Conservation (phyloP, 2,329 filamentous ascomycete species). For the Colletotrichum coccodes region DNA sequence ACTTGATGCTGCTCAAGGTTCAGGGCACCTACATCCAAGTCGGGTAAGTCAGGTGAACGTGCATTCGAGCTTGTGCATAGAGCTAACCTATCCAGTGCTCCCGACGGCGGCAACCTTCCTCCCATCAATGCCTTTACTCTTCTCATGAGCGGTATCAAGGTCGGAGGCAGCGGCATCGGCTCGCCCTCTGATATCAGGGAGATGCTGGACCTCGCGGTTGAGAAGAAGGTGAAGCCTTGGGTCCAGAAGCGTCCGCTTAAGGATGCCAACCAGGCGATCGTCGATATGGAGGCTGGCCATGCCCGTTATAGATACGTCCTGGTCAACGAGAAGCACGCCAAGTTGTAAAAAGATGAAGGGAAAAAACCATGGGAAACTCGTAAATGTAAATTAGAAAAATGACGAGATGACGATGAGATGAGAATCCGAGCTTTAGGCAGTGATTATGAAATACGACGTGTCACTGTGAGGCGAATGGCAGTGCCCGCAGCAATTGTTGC, state of each 20-base stretch:
- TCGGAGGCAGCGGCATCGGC: conserved; percentile 56
- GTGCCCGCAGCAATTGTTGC: no score
- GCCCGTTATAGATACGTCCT: conserved; percentile 55
- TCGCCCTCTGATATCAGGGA: conserved; percentile 58
- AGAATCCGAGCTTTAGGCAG: no score
- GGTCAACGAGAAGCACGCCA: conserved; percentile 45
- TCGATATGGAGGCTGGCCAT: conserved; percentile 64
- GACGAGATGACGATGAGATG: conserved; percentile 13
- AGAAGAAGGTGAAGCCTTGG: conserved; percentile 64
- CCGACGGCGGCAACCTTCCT: conserved; percentile 55
- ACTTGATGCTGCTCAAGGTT: conserved; percentile 60
- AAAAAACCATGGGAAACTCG: background rate
- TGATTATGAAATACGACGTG: no score
- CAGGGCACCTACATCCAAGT: conserved; percentile 39
- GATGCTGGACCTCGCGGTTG: conserved; percentile 65
- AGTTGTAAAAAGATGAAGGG: background rate
- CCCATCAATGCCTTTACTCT: conserved; percentile 63
- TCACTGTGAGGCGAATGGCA: no score
- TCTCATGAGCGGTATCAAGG: conserved; percentile 61
- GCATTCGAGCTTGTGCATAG: no score
- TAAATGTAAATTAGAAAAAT: background rate
- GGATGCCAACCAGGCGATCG: conserved; percentile 60
- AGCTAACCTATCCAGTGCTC: conserved; percentile 56
- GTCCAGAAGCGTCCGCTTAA: conserved; percentile 62
- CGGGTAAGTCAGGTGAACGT: conserved; percentile 34